Evolutionary conservation across 2,329 filamentous ascomycete genomes (phyloP), one percentile per base, ranked within the genome.

Genomic region (Thermothelomyces thermophilus): DNA sequence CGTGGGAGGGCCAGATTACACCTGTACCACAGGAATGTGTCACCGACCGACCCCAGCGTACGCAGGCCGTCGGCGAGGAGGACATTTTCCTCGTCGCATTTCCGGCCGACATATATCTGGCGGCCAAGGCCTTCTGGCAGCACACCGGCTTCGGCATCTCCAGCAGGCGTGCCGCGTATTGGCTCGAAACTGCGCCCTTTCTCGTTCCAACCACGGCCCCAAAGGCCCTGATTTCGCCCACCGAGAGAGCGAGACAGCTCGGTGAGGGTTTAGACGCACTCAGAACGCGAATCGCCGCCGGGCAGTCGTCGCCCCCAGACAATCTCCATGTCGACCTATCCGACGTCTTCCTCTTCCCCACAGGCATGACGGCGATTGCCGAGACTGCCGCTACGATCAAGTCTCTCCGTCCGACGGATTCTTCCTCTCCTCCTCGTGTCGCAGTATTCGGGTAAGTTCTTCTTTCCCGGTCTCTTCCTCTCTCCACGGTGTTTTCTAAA

Each of bases 131-230:
- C 2, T 55, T 59, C n/a, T 58, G 53, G 56, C 58, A 60, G 28
- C 57, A 60, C 26, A 57, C 56, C 2, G 58, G 57, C 1, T 59
- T 51, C n/a, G 58, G 56, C 13, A 59, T 59, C 13, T 60, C 58
- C 13, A 59, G 56, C 13, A 31, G 58, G 1, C 48, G 56, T 9
- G 57, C 57, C 3, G 43, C 14, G 0, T 39, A 47, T 26, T 60
- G 58, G 58, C 34, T 57, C 3, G 43, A 57, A 5, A 5, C 42
- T 3, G 51, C 51, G 2, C 53, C 50, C 0, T 55, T 56, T 10
- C 9, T 54, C 1, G 33, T 30, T 5, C 5, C 17, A 7, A 3
- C 33, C 3, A 1, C 14, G 3, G 10, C 2, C 16, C 13, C 24
- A 9, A 22, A 26, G 3, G 10, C 43, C 6, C 4, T 11, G 1